Base-by-base conservation (phyloP, 768 basidiomycete species). In the Leccinum barrowsii region DNA sequence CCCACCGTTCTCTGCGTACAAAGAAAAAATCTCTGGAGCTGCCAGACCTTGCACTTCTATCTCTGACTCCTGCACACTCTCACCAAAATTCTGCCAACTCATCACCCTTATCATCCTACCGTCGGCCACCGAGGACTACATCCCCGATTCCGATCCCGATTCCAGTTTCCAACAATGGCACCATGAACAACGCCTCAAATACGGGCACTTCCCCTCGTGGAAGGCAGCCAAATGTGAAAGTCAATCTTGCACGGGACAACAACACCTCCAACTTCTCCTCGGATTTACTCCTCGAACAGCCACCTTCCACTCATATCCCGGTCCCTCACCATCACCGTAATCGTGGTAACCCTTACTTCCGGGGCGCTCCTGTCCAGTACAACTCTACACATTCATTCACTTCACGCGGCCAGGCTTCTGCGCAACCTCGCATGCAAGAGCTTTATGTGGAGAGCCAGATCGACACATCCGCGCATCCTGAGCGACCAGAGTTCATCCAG, bases 1-100 rank as follows among this genome's bases (percentile, higher is more conserved):
- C 85, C 1, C 86, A 88, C 70, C 76, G 77, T 32, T 86, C 87
- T 47, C 74, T 89, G 58, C 78, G 85, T 42, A 76, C 78, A 21
- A 89, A 86, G 78, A 89, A 87, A 74, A 83, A 80, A 68, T 87
- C 86, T 0, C 82, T 91, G 19, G 87, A 91, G 69, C 78, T 91
- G 24, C 89, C 89, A 54, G 89, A 90, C 76, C 84, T 91, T 65
- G 80, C 80, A 12, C 73, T 75, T 58, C 78, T 82, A 62, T 73
- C 79, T 48, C 65, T 82, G 60, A 77, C 80, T 57, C 78, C 79
- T 58, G 73, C 73, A 51, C 63, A 72, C 46, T 74, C 75, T 28
- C 67, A 69, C 57, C 73, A 69, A 47, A 65, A 64, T 57, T 74
- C 77, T 49, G 70, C 75, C 40, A 73, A 75, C 49, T 69, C 74